Conservation (phyloP, 225 moss, liverwort and hornwort species). For the Rhytidiadelphus loreus region DNA sequence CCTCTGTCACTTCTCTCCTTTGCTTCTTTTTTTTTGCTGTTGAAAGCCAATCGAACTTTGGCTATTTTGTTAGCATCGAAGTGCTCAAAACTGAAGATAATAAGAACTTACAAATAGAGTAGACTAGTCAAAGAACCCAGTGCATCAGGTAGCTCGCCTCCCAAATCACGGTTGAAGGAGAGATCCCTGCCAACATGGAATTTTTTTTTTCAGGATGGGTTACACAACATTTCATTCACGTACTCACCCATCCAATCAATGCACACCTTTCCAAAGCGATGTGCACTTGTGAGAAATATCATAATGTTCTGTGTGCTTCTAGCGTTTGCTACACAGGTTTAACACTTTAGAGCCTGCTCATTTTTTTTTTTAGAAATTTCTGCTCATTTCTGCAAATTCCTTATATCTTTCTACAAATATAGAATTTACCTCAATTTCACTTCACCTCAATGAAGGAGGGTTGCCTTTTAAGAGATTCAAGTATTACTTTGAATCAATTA, state of each 20-base stretch:
- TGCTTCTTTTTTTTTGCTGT: not conserved
- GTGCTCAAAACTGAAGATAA: not conserved
- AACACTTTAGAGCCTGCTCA: no score
- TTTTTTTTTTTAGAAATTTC: no score
- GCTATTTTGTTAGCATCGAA: not conserved
- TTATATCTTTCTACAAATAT: not conserved
- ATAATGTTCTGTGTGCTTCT: no score
- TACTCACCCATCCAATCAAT: no score
- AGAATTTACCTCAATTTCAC: not conserved
- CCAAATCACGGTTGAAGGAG: constrained; percentile 7
- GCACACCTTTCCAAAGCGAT: no score
- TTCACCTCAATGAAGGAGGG: not conserved
- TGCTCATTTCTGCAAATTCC: not conserved
- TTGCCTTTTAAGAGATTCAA: not conserved
- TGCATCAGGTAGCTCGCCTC: constrained; percentile 4
- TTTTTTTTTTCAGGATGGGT: not conserved
- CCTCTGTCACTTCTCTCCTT: not conserved
- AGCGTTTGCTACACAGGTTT: no score
- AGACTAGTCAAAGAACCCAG: constrained; percentile 6
- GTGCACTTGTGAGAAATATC: no score
- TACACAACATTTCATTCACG: not conserved
- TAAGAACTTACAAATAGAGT: constrained; percentile 6
- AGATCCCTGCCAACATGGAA: constrained; percentile 7
- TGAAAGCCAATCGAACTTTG: not conserved
- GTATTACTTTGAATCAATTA: not conserved